Evolutionary conservation across 139 green algal genomes (phyloP).

Genomic region (Nannochloris sp.): DNA sequence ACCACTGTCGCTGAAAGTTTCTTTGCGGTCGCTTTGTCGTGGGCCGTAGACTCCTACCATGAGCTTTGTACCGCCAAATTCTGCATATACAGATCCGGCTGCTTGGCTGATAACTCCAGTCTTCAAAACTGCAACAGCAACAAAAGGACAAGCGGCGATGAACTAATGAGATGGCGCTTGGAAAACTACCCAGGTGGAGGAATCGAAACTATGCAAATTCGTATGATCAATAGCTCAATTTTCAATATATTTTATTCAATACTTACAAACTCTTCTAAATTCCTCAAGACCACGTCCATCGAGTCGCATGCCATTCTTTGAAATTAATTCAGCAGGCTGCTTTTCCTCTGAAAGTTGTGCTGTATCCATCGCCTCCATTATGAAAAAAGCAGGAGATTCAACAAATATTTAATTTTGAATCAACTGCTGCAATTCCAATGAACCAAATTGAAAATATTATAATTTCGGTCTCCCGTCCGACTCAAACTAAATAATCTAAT

Average conservation of each 20-base stretch:
- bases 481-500: too few relatives aligned
- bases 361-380: too few relatives aligned
- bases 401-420: too few relatives aligned
- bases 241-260: too few relatives aligned
- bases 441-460: too few relatives aligned
- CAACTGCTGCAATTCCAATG: too few relatives aligned
- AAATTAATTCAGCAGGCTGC: not conserved
- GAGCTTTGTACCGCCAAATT: conserved; percentile 66
- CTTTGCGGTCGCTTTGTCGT: conserved; percentile 43
- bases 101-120: conserved; percentile 55
- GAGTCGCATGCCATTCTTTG: conserved; percentile 14
- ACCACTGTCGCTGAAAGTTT: conserved; percentile 51
- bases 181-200: not conserved
- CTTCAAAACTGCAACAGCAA: conserved; percentile 48
- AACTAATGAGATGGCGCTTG: not conserved
- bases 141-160: not conserved
- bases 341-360: too few relatives aligned
- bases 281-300: conserved; percentile 45
- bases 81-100: conserved; percentile 64
- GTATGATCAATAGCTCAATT: not conserved
- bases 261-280: conserved; percentile 48
- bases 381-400: too few relatives aligned
- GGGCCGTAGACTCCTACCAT: conserved; percentile 74
- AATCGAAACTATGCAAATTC: not conserved
- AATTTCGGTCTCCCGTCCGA: too few relatives aligned